Base-by-base conservation (phyloP, 768 basidiomycete genomes). In the Amanita subjunquillea region DNA sequence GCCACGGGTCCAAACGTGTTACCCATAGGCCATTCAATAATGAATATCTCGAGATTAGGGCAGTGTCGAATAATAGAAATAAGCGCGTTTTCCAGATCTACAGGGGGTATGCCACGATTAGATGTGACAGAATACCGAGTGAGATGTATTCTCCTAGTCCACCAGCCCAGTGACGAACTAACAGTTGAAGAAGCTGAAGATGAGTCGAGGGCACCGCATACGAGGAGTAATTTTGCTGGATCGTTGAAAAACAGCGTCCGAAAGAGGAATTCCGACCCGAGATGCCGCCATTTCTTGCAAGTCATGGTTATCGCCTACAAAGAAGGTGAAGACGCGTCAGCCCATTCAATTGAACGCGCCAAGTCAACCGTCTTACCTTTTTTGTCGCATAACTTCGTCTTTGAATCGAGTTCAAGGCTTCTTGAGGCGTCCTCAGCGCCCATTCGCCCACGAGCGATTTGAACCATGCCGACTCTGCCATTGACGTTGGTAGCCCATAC, bases 31-130 rank as follows among this genome's bases (percentile, higher is more conserved):
- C 78, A 80, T 55, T 85, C 83, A 41, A 85, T 66, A 34, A 85
- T 72, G 65, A 88, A 85, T 6, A 85, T 79, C 56, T 86, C 78
- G 47, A 89, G 77, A 57, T 87, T 87, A 3, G 83, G 83, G 55
- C 83, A 85, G 51, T 77, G 83, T 10, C 67, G 66, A 30, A 88
- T 75, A 52, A 87, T 72, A 25, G 77, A 71, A 7, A 78, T 66
- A 20, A 90, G 70, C 0, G 80, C 74, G 23, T 69, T 67, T 58
- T 82, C 75, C 25, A 81, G 68, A 30, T 78, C 72, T 8, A 74
- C 68, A 58, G 77, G 67, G 5, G 73, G 72, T 2, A 70, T 63
- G 4, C 66, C 69, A 7, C 65, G 70, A 5, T 67, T 68, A 29
- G 60, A 61, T 12, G 58, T 56, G 6, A 64, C 61, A 51, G 72